Evolutionary conservation across 2,329 filamentous ascomycete species (phyloP).

Genomic region (Tolypocladium nubicola): DNA sequence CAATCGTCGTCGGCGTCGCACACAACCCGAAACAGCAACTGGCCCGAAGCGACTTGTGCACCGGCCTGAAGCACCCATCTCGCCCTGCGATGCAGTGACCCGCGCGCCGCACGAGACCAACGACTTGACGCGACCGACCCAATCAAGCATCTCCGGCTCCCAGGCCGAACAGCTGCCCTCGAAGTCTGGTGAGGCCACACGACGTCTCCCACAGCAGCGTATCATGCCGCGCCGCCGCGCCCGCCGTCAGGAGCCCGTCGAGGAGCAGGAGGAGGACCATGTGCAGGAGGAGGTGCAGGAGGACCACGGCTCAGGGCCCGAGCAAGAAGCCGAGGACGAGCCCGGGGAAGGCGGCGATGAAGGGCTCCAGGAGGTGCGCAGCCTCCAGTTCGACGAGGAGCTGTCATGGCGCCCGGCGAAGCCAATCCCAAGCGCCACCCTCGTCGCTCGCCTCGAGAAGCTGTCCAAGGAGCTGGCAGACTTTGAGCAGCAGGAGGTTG

Average conservation of each 20-base stretch:
- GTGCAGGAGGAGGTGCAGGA: conserved; percentile 5
- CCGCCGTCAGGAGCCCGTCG: conserved; percentile 18
- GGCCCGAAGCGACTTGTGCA: neutral
- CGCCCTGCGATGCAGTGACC: conserved; percentile 13
- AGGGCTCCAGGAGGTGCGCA: conserved; percentile 17
- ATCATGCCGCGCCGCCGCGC: conserved; percentile 26
- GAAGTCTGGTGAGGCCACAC: neutral
- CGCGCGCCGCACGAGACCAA: conserved; percentile 8
- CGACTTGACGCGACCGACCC: conserved; percentile 7
- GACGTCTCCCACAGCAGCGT: conserved; percentile 8
- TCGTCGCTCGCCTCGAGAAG: conserved; percentile 69
- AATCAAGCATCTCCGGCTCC: conserved; percentile 3
- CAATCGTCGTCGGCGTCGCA: neutral
- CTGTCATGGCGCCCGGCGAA: conserved; percentile 88
- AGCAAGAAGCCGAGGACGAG: conserved; percentile 4
- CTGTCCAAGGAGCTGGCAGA: conserved; percentile 75
- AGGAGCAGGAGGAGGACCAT: conserved; percentile 17
- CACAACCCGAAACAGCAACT: neutral
- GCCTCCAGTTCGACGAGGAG: conserved; percentile 71
- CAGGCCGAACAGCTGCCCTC: neutral
- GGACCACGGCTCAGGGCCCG: conserved; percentile 7
- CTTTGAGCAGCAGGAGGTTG: conserved; percentile 77
- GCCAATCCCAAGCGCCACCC: conserved; percentile 72
- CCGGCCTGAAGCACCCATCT: conserved; percentile 1
- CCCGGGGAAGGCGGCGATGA: neutral